Base-by-base conservation (phyloP, 2,329 filamentous ascomycete species). In the Claviceps cyperi region DNA sequence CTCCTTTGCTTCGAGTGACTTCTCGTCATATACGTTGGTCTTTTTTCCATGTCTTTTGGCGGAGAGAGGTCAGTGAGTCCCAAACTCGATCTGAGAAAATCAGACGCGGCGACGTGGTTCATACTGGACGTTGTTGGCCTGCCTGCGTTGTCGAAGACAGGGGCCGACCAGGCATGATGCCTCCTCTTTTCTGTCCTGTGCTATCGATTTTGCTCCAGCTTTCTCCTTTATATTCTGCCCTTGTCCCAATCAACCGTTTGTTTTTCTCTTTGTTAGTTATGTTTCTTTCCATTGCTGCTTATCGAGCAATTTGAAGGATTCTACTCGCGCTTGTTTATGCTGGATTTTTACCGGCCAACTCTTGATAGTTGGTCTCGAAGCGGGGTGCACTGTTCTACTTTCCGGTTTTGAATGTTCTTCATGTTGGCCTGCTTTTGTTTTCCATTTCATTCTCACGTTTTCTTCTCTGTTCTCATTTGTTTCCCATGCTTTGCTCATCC, bases 341-440 rank as follows among this genome's bases (percentile, higher is more conserved):
- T 58, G 56, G 54, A 32, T 55, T 53, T 53, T 57, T 58, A 59
- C 44, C 55, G 58, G 59, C 37, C 60, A 59, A 58, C 56, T 55
- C 53, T 55, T 56, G 54, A 54, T 56, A 47, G 58, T 63, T 61
- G 56, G 58, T 59, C 57, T 59, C 57, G 55, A 50, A 62, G 61
- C 57, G 60, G 59, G 59, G 58, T 66, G 64, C 65, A 65, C 63
- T 63, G 64, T 60, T 65, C 59, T 32, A 32, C 28, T 60, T 38
- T 54, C 59, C 56, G 61, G 61, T 58, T 56, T 60, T 60, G 45
- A 51, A 58, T 61, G 58, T 63, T 57, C 58, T 59, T 54, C 36
- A 60, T 56, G 57, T 43, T n/a, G n/a, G 21, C 14, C 41, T 44
- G 3, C 19, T 44, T 32, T 44, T 24, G 8, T 21, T 41, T 24